Conservation (phyloP, 106 monocot species). For the Dendrobium huoshanense region DNA sequence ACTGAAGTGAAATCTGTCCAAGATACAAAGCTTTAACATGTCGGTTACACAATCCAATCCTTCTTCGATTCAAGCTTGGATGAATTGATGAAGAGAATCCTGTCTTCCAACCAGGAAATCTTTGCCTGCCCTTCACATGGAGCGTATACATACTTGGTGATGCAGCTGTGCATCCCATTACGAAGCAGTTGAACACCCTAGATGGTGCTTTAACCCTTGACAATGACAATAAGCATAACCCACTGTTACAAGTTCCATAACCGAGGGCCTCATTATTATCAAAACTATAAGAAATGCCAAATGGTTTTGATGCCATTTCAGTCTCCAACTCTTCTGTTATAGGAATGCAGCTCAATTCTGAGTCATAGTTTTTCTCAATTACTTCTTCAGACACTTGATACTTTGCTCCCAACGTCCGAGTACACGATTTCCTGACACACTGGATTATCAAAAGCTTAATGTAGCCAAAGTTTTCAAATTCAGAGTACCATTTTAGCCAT, state of each 20-base stretch:
- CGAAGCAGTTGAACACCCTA: constrained; percentile 46
- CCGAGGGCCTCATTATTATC: constrained; percentile 56
- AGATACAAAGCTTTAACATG: constrained; percentile 89
- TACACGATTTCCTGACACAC: constrained; percentile 64
- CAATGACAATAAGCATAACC: constrained; percentile 57
- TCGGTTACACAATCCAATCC: constrained; percentile 55
- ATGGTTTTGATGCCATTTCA: constrained; percentile 9
- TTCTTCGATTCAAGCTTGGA: constrained; percentile 49
- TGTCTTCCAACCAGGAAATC: constrained; percentile 73
- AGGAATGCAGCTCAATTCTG: constrained; percentile 44
- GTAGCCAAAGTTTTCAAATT: constrained; percentile 56
- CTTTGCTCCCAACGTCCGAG: constrained; percentile 79
- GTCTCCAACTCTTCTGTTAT: constrained; percentile 36
- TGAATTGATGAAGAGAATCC: constrained; percentile 71
- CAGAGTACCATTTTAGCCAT: constrained; percentile 77
- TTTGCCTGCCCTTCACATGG: constrained; percentile 59
- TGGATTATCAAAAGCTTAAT: constrained; percentile 52
- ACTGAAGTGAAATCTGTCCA: constrained; percentile 70
- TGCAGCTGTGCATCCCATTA: constrained; percentile 50
- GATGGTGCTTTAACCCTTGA: constrained; percentile 47
- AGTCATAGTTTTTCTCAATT: constrained; percentile 68
- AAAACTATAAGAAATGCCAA: background rate
- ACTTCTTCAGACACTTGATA: constrained; percentile 58
- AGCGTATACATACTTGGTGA: constrained; percentile 58
- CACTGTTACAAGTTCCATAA: constrained; percentile 62